phyloP scores from a whole-genome alignment of 306 rosid genomes.

The Coriaria nepalensis region DNA sequence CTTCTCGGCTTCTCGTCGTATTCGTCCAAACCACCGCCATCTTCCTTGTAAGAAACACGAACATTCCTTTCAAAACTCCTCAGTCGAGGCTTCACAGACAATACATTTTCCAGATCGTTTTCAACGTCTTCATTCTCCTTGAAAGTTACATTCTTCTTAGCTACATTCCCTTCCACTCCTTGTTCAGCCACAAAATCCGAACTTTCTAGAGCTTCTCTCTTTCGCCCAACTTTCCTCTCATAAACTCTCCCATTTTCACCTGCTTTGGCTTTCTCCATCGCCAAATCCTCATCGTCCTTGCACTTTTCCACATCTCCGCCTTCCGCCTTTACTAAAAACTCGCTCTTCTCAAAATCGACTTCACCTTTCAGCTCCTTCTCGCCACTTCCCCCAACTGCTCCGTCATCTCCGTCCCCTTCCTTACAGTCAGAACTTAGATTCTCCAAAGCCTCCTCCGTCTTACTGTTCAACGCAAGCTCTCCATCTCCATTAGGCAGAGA shows the following conservation, averaged over 20 bases:
- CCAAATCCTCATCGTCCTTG: slow-evolving; percentile 1
- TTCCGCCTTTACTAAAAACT: not conserved
- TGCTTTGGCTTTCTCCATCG: too few relatives aligned
- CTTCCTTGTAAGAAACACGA: slow-evolving; percentile 6
- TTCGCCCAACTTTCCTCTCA: too few relatives aligned
- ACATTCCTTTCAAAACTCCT: slow-evolving; percentile 8
- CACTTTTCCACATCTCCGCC: not conserved
- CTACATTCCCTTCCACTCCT: too few relatives aligned
- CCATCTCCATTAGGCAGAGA: too few relatives aligned
- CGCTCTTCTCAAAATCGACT: not conserved
- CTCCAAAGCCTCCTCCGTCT: too few relatives aligned
- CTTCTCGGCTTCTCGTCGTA: slow-evolving; percentile 4
- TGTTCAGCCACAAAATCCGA: too few relatives aligned
- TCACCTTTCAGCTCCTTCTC: not conserved
- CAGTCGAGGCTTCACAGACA: not conserved
- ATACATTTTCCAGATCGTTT: not conserved
- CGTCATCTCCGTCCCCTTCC: not conserved
- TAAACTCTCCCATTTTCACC: too few relatives aligned
- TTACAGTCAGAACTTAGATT: too few relatives aligned
- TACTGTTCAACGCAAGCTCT: too few relatives aligned
- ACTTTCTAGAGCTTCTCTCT: too few relatives aligned
- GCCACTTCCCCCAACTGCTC: not conserved
- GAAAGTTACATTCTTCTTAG: too few relatives aligned
- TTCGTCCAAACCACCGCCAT: not conserved
- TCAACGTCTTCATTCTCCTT: too few relatives aligned